A percentile compares a stretch with the other conserved stretches of the same genome.
Evolutionary conservation across 2,329 filamentous ascomycete species (phyloP).

Genomic region (Fusarium neocosmosporiellum): DNA sequence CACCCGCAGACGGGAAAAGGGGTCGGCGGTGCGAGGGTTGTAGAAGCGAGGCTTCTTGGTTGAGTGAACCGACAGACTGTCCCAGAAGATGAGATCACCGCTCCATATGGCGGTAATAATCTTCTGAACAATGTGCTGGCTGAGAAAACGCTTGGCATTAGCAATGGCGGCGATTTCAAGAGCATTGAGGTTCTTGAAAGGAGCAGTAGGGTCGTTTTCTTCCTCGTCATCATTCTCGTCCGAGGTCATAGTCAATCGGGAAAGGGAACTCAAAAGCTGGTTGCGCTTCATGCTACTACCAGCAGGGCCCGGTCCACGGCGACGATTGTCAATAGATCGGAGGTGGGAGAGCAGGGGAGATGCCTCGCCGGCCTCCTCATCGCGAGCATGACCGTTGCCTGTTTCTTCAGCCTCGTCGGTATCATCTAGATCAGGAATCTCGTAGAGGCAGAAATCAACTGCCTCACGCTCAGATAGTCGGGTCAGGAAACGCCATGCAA

Average conservation of each 20-base stretch:
- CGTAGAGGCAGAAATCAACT: conserved; percentile 79
- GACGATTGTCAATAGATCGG: conserved; percentile 39
- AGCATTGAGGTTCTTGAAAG: conserved; percentile 84
- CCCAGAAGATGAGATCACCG: conserved; percentile 90
- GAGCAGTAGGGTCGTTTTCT: conserved; percentile 72
- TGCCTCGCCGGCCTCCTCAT: conserved; percentile 60
- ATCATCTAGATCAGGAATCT: conserved; percentile 66
- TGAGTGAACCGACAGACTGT: conserved; percentile 77
- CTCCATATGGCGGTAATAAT: conserved; percentile 88
- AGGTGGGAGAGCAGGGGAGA: conserved; percentile 58
- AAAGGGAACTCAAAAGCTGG: conserved; percentile 65
- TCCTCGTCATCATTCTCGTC: conserved; percentile 51
- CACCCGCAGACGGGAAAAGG: conserved; percentile 80
- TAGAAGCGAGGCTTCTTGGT: conserved; percentile 83
- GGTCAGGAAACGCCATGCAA: conserved; percentile 81
- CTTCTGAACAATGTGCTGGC: conserved; percentile 82
- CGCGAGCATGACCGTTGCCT: conserved; percentile 26
- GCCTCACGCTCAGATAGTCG: conserved; percentile 78
- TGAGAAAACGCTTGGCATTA: conserved; percentile 85
- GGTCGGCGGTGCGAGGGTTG: conserved; percentile 73
- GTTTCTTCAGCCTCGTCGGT: conserved; percentile 35
- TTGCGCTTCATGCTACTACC: conserved; percentile 59
- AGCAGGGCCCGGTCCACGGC: conserved; percentile 37
- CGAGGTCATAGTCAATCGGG: conserved; percentile 60
- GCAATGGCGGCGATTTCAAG: conserved; percentile 87